Base-by-base conservation (phyloP, 1,284 basidiomycete genomes). In the Ganoderma multipileum region DNA sequence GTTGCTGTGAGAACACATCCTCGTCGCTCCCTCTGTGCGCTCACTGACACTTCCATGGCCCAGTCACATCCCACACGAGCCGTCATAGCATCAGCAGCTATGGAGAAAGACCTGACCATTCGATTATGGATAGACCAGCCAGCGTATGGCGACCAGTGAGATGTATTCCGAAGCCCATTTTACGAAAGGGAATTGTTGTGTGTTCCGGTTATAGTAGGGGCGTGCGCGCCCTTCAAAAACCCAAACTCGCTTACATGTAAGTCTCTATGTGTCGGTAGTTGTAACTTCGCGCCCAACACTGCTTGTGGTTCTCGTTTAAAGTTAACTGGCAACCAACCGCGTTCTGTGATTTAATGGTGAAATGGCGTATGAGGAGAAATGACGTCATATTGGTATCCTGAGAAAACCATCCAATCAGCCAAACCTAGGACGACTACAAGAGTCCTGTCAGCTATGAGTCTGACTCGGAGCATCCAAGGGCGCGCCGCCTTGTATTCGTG, bases 31-130 rank as follows among this genome's bases (percentile, higher is more conserved):
- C 16, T 50, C 38, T 14, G 26, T 44, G n/a, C 47, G 23, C 47
- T 42, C 58, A 11, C 42, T 26, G 23, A 60, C 38, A n/a, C 14
- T 60, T 60, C n/a, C 9, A 11, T 9, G 47, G 23, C 58, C 2
- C 68, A 95, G 93, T 86, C 89, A 2, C 92, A 95, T 80, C 94
- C 94, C 1, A 86, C 83, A 39, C 86, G 82, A 69, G 84, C 84
- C 64, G 89, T 93, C 65, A 91, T 96, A 71, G 95, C 94, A 8
- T 93, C 93, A 8, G 94, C 93, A 33, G 87, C 90, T 16, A 90
- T 94, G 86, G 95, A 96, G 75, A 94, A 94, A 75, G 95, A 96
- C 75, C 80, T 93, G 68, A 90, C 89, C 1, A 93, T 96, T 73
- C 87, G 90, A 66, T 75, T 96, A 33, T 96, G 95, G 95, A 83